Base-by-base conservation (phyloP, 1,284 basidiomycete species). In the Rhodotorula sp. region DNA sequence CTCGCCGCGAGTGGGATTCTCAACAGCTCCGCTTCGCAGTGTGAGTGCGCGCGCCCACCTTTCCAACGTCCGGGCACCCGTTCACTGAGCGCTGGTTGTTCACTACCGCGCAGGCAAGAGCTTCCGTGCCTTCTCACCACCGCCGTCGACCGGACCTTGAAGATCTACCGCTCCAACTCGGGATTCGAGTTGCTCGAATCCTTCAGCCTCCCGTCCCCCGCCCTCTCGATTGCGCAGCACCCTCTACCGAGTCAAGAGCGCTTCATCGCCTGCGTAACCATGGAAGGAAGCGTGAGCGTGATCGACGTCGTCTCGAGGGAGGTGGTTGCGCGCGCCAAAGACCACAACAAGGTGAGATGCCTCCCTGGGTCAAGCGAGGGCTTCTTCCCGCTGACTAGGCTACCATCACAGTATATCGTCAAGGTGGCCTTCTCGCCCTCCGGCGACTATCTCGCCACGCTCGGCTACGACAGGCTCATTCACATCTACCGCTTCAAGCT, bases 401-500 rank as follows among this genome's bases (percentile, higher is more conserved):
- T 59, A 20, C 14, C 48, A 3, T 23, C 7, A 15, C 58, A 69
- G 65, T 78, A 77, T 64, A 72, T 79, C 26, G 77, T 77, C 23
- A 51, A 62, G n/a, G 64, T 62, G 34, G 69, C 62, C n/a, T 76
- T 71, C 68, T 69, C 70, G 10, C 65, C 57, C 23, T 62, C 60
- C 43, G 68, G 73, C 10, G 59, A 64, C 2, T 75, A 74, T 64
- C 52, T 79, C 59, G 73, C 70, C 20, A 70, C 78, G 8, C 48
- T 74, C 6, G 75, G 76, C 23, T 79, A 79, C 72, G 79, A 79
- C 68, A 72, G 71, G 51, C 67, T 58, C 10, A 43, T 79, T 39
- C 62, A 56, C 59, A n/a, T 79, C 46, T 77, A 75, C 69, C 57
- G 56, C 34, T n/a, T 68, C 57, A 20, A 20, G 2, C 29, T 60